phyloP scores from a whole-genome alignment of 768 basidiomycete genomes.

The Boletales sp. region DNA sequence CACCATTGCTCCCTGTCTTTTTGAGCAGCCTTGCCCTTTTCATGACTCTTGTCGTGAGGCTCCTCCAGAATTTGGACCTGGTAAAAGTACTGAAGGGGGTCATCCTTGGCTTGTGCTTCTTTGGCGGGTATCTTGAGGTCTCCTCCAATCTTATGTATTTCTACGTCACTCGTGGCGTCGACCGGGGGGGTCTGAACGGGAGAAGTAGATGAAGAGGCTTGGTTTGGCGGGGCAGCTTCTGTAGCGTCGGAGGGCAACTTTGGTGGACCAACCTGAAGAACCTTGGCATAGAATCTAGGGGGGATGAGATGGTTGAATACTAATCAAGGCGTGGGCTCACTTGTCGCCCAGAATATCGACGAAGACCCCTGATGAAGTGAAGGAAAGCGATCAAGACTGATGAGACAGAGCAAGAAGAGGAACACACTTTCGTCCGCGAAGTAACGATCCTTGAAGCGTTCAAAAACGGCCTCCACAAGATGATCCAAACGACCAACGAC shows the following conservation, averaged over 20 bases:
- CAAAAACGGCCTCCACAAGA: conserved; percentile 90
- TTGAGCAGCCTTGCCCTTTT: conserved; percentile 50
- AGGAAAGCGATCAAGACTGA: conserved; percentile 15
- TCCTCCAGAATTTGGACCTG: conserved; percentile 83
- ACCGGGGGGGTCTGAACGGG: conserved; percentile 40
- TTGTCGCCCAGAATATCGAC: conserved; percentile 87
- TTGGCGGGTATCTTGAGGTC: conserved; percentile 75
- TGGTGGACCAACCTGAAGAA: conserved; percentile 76
- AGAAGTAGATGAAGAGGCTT: conserved; percentile 42
- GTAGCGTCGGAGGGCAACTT: conserved; percentile 42
- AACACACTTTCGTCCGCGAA: conserved; percentile 85
- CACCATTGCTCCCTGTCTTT: conserved; percentile 65
- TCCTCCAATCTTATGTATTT: conserved; percentile 66
- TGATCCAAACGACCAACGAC: conserved; percentile 95
- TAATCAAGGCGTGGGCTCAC: conserved; percentile 39
- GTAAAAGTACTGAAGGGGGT: conserved; percentile 82
- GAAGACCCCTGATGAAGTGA: conserved; percentile 60
- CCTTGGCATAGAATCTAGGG: conserved; percentile 73
- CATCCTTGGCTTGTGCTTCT: conserved; percentile 67
- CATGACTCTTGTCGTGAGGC: conserved; percentile 63
- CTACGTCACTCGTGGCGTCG: conserved; percentile 48
- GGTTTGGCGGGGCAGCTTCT: conserved; percentile 30
- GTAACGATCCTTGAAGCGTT: conserved; percentile 95
- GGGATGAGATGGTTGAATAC: conserved; percentile 11
- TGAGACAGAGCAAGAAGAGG: conserved; percentile 4